Base-by-base conservation (phyloP, 2,329 filamentous ascomycete species). In the Berkeleyomyces basicola region DNA sequence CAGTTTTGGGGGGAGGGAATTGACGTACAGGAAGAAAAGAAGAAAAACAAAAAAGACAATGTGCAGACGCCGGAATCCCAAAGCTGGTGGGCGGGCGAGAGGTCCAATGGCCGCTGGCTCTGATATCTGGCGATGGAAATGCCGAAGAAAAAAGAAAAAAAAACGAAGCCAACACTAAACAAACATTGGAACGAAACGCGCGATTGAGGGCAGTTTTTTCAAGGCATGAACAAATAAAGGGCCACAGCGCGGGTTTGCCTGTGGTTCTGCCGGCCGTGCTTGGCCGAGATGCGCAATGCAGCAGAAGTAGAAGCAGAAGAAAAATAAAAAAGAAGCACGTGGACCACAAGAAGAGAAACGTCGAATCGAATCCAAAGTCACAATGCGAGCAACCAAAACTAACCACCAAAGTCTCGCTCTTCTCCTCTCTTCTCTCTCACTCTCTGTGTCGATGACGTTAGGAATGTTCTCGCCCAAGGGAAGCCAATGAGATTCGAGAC, bases 121-220 rank as follows among this genome's bases (percentile, higher is more conserved):
- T 9, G 42, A 43, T 43, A 23, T 23, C 23, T 43, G 42, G 42
- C 42, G 6, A 43, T 58, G 14, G 36, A 33, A 42, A 39, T 44
- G 42, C 42, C 14, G 37, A 63, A 33, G 37, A 61, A 63, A 61
- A 60, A 61, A 55, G 37, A 23, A 53, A 36, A 62, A 58, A 11
- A 58, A 53, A 58, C 31, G 49, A 63, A 51, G 37, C 16, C 31
- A 59, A 43, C n/a, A 16, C 61, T 44, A 57, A 58, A 44, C 37
- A 62, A 40, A 36, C 51, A 62, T 36, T n/a, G 23, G 36, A 39
- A 16, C 55, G 36, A n/a, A 36, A 49, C 59, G 44, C 23, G 43
- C 49, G n/a, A 14, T 14, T 23, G 36, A 61, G 60, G 43, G 37
- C 59, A 10, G 59, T 37, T 39, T 36, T 47, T 31, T 61, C 14